These are phyloP conservation scores for Russula brevipes DNA, from an alignment of 768 basidiomycete genomes.

Conservation along the genomic window DNA sequence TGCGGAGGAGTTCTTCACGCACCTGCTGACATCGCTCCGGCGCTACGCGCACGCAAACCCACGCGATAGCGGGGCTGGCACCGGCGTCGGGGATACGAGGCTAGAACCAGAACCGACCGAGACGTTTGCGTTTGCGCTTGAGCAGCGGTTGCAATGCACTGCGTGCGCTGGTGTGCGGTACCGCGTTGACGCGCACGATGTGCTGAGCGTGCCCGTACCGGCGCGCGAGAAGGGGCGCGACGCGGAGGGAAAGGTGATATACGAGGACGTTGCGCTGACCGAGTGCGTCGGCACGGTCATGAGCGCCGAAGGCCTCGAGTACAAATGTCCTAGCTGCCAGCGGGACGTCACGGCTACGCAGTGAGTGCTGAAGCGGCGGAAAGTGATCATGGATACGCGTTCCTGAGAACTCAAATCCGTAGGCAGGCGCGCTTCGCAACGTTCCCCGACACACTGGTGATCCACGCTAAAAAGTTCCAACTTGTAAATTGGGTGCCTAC, in stretches of 20 bases:
- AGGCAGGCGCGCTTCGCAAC: slow-evolving; percentile 76
- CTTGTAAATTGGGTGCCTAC: slow-evolving; percentile 95
- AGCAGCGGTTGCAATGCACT: slow-evolving; percentile 81
- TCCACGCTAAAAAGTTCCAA: slow-evolving; percentile 93
- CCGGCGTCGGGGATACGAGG: neutral
- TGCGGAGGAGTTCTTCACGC: slow-evolving; percentile 87
- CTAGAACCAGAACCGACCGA: slow-evolving; percentile 59
- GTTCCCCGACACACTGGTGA: slow-evolving; percentile 81
- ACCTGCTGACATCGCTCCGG: slow-evolving; percentile 70
- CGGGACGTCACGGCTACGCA: slow-evolving; percentile 66
- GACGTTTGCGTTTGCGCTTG: slow-evolving; percentile 74
- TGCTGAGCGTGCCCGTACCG: slow-evolving; percentile 76
- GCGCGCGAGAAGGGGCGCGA: slow-evolving; percentile 51
- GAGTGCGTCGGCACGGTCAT: slow-evolving; percentile 57
- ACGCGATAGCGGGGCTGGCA: neutral
- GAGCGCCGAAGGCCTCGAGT: slow-evolving; percentile 66
- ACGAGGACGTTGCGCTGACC: slow-evolving; percentile 54
- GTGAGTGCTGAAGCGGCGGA: slow-evolving; percentile 39
- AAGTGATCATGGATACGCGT: neutral
- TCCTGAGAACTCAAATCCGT: neutral
- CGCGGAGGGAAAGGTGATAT: slow-evolving; percentile 58
- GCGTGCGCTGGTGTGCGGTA: slow-evolving; percentile 81
- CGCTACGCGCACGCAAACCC: slow-evolving; percentile 51
- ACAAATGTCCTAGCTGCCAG: slow-evolving; percentile 70
- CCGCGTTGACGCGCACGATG: slow-evolving; percentile 67